Evolutionary conservation across 2,329 filamentous ascomycete genomes (phyloP), one percentile per base, ranked within the genome.

Genomic region (Colletotrichum orchidophilum): DNA sequence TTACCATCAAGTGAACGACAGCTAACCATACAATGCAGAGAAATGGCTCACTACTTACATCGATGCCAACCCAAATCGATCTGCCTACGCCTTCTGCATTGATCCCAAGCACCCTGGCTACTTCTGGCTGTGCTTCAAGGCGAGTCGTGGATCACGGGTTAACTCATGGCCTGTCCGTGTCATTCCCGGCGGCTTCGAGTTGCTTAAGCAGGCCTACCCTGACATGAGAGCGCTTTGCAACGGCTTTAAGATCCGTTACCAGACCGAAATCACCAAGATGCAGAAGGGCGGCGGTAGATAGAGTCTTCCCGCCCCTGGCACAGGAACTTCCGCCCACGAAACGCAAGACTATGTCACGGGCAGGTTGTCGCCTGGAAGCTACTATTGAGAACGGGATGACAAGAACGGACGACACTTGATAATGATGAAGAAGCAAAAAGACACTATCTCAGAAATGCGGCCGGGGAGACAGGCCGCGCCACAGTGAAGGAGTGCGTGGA

Each of bases 121-220:
- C 85, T 99, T 99, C 83, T 93, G 91, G 84, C 89, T 99, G 50
- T 97, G 95, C 85, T 99, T 98, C 90, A 98, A 98, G 85, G 94
- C 95, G 27, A 96, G 94, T 72, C 88, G 92, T 76, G 86, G 88
- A 59, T 93, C 94, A 3, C 87, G 86, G 54, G 90, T 96, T 63
- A 91, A 93, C 73, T 91, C 90, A 57, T 95, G 96, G 92, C 90
- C 91, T 5, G 94, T 99, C 74, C 95, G 96, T 76, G 92, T 98
- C 46, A 93, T 98, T 21, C 96, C 96, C 2, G 93, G 97, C 77
- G 96, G 94, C 5, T 99, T 96, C 79, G 95, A 98, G 84, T 87
- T 99, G 77, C 91, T 95, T 83, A 93, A 93, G 75, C 93, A 93
- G 75, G 90, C 92, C 63, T 99, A 99, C 80, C 96, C 96, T 1